Conservation (phyloP, 805 yeast species). For the Candida berthetii region DNA sequence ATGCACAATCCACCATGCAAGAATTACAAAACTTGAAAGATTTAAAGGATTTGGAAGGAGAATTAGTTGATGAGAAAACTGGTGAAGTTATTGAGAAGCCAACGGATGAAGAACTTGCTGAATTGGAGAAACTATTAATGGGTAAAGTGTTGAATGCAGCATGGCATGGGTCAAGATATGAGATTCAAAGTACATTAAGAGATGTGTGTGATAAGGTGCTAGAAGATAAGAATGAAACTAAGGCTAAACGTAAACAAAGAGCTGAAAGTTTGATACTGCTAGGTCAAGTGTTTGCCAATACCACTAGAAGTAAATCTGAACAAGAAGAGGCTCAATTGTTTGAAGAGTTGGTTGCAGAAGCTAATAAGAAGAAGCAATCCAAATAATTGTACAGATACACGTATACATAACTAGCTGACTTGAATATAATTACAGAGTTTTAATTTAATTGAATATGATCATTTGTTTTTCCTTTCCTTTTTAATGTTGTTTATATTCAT, state of each 20-base stretch:
- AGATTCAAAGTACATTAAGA: constrained; percentile 66
- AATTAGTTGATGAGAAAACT: constrained; percentile 36
- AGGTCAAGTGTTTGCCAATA: constrained; percentile 55
- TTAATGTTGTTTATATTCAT: no score
- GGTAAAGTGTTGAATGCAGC: constrained; percentile 82
- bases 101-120: constrained; percentile 59
- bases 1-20: constrained; percentile 74
- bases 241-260: constrained; percentile 43
- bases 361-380: constrained; percentile 34
- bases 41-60: constrained; percentile 30
- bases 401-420: no score
- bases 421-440: no score
- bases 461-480: background rate
- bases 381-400: constrained; percentile 2
- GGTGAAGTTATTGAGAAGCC: constrained; percentile 53
- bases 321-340: constrained; percentile 74
- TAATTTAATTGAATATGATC: background rate
- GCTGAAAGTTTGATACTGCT: constrained; percentile 57
- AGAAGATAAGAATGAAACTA: constrained; percentile 46
- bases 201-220: constrained; percentile 64
- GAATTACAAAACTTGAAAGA: constrained; percentile 66
- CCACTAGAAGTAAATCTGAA: constrained; percentile 59
- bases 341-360: constrained; percentile 60
- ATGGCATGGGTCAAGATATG: constrained; percentile 78
- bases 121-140: constrained; percentile 66